Evolutionary conservation across 2,329 filamentous ascomycete species (phyloP).

Genomic region (Rutstroemia sp.): DNA sequence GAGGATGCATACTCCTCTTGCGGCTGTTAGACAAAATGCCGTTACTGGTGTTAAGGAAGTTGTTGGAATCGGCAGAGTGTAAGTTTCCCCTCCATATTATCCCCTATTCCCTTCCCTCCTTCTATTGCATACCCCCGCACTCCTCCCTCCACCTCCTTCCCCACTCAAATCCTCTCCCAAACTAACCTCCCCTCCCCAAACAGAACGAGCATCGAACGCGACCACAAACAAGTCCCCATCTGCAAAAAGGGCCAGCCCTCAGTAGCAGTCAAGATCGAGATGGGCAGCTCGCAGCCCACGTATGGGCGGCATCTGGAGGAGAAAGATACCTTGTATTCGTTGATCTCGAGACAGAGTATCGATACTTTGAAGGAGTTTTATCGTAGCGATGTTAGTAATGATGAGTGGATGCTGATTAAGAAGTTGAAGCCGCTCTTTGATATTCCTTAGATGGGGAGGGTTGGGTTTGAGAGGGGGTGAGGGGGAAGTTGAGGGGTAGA

Average conservation of each 20-base stretch:
- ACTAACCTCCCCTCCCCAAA: conserved; percentile 18
- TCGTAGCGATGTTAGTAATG: conserved; percentile 75
- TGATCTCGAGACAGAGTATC: conserved; percentile 81
- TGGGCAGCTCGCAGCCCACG: conserved; percentile 80
- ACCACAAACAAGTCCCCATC: conserved; percentile 87
- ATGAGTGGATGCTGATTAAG: conserved; percentile 91
- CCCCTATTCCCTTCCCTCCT: background rate
- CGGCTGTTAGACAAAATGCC: conserved; percentile 74
- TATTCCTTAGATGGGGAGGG: conserved; percentile 39
- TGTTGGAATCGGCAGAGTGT: conserved; percentile 77
- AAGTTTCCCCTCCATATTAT: conserved; percentile 15
- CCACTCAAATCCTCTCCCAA: background rate
- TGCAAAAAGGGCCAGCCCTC: conserved; percentile 98
- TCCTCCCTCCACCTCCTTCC: background rate
- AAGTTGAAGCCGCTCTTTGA: conserved; percentile 95
- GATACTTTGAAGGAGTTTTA: conserved; percentile 97
- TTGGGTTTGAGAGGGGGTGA: background rate
- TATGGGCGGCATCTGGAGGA: conserved; percentile 96
- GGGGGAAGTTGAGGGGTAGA: too few species aligned
- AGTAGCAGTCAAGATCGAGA: conserved; percentile 95
- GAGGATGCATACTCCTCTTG: conserved; percentile 80
- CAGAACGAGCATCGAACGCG: conserved; percentile 92
- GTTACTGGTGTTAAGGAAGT: conserved; percentile 78
- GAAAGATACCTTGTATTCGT: conserved; percentile 77
- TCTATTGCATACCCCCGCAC: background rate